phyloP scores from a whole-genome alignment of 1,139 yeast species.

The Yamadazyma dendronema region DNA sequence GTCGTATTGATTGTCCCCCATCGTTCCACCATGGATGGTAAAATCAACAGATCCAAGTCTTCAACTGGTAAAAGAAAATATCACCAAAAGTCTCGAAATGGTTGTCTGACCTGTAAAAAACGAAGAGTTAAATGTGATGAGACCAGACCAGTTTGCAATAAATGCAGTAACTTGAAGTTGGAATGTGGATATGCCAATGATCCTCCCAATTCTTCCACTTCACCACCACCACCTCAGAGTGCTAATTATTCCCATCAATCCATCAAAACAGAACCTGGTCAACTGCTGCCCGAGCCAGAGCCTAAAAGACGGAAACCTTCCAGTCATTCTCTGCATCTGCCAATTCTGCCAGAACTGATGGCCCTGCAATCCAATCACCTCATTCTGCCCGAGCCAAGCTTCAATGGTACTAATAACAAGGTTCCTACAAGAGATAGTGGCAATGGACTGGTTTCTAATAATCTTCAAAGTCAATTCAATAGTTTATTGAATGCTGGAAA shows the following conservation, averaged over 20 bases:
- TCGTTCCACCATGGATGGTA: background rate
- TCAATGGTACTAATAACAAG: background rate
- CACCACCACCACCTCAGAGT: background rate
- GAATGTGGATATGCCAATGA: conserved; percentile 58
- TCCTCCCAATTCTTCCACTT: background rate
- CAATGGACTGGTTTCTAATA: background rate
- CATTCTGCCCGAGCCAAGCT: background rate
- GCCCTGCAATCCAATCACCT: background rate
- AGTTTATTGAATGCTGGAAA: conserved; percentile 42
- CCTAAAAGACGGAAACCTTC: conserved; percentile 8
- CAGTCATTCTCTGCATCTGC: background rate
- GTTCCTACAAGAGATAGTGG: background rate
- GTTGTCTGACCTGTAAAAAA: conserved; percentile 85
- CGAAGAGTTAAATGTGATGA: conserved; percentile 94
- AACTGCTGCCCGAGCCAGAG: conserved; percentile 4
- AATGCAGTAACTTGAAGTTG: conserved; percentile 74
- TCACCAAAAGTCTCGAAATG: conserved; percentile 84
- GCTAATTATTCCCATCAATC: background rate
- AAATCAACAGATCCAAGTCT: conserved; percentile 13
- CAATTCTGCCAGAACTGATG: conserved; percentile 1
- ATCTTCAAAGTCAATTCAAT: conserved; percentile 3
- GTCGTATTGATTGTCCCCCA: background rate
- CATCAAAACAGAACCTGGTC: conserved; percentile 1
- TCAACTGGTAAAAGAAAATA: conserved; percentile 59
- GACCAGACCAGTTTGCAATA: conserved; percentile 70